Base-by-base conservation (phyloP, 2,329 filamentous ascomycete species). In the Corniculantispora saksenae region DNA sequence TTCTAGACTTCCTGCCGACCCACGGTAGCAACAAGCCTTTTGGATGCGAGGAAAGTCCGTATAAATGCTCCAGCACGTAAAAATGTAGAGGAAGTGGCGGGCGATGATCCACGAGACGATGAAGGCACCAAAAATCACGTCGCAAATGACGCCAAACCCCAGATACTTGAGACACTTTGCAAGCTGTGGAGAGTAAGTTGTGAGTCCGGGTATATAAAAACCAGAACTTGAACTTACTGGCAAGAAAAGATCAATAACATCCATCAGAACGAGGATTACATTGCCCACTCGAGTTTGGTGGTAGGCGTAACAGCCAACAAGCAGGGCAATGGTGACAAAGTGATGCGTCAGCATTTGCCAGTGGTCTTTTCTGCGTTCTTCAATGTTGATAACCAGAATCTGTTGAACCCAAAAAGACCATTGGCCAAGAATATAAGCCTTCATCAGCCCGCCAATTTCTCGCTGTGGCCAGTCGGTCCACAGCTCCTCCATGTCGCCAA, bases 281-380 rank as follows among this genome's bases (percentile, higher is more conserved):
- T 94, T 95, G 63, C 93, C 94, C 35, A 97, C 92, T 55, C 91
- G 90, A 63, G 91, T 96, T 74, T 93, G 89, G 73, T 94, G 89
- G 76, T 96, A 97, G 69, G 89, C 86, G 76, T 98, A 98, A 68
- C 91, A 94, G 38, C 88, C 85, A 64, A 88, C 88, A 67, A 99
- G 89, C 48, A 99, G 87, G 7, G 83, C 82, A 72, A 89, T 91
- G n/a, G 94, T 99, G 75, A 97, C 89, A 74, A 97, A 86, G 79
- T 99, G 95, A 77, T 98, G 94, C 19, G 88, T 89, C 70, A 98
- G 88, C 95, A 98, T 98, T 78, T 98, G 94, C 81, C 88, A 91
- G 78, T 97, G 91, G 72, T 99, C 94, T 80, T 98, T 98, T 72
- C 95, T 87, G 69, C 91, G 88, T 79, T 96, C 91, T 79, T 99